Evolutionary conservation across 441 rosid species (phyloP).

Genomic region (Erysimum cheiri): DNA sequence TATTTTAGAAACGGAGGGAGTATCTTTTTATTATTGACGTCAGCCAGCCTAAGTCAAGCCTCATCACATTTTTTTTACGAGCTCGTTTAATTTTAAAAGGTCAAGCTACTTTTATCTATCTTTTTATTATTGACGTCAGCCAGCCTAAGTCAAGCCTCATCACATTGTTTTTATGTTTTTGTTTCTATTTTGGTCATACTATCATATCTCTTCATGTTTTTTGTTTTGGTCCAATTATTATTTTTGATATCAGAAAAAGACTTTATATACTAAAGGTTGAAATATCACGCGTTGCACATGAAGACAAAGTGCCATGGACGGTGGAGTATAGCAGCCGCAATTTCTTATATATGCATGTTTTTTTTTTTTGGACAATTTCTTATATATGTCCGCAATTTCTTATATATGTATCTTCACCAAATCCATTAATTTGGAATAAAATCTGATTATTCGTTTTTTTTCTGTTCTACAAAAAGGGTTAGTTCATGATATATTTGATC

Average conservation of each 20-base stretch:
- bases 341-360: no score
- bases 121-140: background rate
- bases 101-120: background rate
- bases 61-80: no score
- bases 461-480: background rate
- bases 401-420: no score
- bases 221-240: background rate
- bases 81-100: no score
- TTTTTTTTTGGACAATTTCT: no score
- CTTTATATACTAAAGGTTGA: no score
- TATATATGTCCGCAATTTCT: no score
- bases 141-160: constrained; percentile 4
- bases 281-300: constrained; percentile 26
- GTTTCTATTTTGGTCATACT: constrained; percentile 4
- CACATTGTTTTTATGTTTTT: background rate
- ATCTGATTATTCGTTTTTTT: background rate
- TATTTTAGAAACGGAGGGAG: no score
- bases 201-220: background rate
- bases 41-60: no score
- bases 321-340: constrained; percentile 37
- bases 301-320: constrained; percentile 16
- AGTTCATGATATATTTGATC: background rate
- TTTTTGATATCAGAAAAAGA: background rate
- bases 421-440: constrained; percentile 8
- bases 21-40: no score